These are phyloP conservation scores for Gomphus sp. DNA, from an alignment of 1,284 basidiomycete genomes.

Conservation along the genomic window DNA sequence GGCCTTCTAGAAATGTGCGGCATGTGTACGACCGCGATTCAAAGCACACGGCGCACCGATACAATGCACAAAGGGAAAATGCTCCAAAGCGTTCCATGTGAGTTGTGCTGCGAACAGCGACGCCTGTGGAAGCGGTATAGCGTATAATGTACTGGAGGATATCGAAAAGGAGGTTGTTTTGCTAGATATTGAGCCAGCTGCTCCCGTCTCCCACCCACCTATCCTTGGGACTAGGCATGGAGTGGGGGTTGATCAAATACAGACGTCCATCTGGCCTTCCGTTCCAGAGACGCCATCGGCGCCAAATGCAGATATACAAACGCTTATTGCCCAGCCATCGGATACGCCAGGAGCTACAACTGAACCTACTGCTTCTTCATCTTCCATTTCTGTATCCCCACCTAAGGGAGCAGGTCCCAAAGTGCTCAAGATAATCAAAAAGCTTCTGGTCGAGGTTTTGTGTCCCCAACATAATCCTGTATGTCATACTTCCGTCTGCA, in stretches of 20 bases:
- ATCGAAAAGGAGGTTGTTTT: slow-evolving; percentile 72
- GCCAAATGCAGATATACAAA: neutral
- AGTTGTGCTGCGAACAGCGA: slow-evolving; percentile 70
- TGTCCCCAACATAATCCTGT: slow-evolving; percentile 83
- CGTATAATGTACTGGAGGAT: slow-evolving; percentile 54
- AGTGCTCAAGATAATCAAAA: slow-evolving; percentile 58
- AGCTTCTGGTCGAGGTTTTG: slow-evolving; percentile 61
- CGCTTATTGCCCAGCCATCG: neutral
- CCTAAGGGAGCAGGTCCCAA: slow-evolving; percentile 20
- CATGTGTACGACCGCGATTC: slow-evolving; percentile 59
- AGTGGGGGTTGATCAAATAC: neutral
- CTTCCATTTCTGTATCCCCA: neutral
- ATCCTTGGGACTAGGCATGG: neutral
- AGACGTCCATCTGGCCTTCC: neutral
- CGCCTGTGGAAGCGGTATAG: slow-evolving; percentile 37
- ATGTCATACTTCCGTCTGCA: slow-evolving; percentile 22
- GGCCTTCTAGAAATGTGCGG: slow-evolving; percentile 69
- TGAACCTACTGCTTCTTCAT: neutral
- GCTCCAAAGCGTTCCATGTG: slow-evolving; percentile 88
- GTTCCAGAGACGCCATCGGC: neutral
- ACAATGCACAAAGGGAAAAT: slow-evolving; percentile 91
- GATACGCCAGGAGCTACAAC: neutral
- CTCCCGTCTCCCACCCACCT: neutral
- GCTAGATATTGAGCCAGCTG: slow-evolving; percentile 26
- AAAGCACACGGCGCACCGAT: slow-evolving; percentile 84